Base-by-base conservation (phyloP, 768 basidiomycete genomes). In the Lentinus tigrinus region DNA sequence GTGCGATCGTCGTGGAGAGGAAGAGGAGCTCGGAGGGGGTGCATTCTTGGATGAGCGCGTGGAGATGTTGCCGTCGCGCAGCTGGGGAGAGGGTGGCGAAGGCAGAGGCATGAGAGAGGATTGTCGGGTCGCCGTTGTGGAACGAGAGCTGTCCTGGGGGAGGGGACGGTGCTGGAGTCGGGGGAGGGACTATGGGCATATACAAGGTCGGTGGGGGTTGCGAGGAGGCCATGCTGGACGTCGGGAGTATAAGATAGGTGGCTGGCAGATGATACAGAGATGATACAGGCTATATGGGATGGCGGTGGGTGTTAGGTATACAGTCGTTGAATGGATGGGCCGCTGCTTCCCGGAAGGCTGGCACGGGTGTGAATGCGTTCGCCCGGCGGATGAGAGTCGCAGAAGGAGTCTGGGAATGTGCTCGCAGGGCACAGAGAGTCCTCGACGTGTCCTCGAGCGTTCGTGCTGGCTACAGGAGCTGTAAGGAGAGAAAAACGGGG, bases 141-240 rank as follows among this genome's bases (percentile, higher is more conserved):
- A 59, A 66, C 65, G 61, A 52, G 47, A 60, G 49, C 60, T 66
- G 70, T 49, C 57, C 52, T 23, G 66, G 69, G 21, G 78, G 74
- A 24, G 85, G 85, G 3, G 84, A 85, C 1, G 84, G 84, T 23
- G 83, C 84, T 14, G 85, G 85, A 0, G 85, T 86, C 3, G 85
- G 85, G 1, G 84, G 85, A 1, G 83, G 81, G 27, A 75, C 72
- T 26, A 82, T 74, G 40, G 84, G 83, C 68, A 84, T 77, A 67
- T 78, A 83, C 6, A 84, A 62, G 4, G 75, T 74, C 0, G 75
- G 21, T n/a, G 55, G 47, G 5, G 53, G 21, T 44, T 46, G 55
- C 24, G 55, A 44, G 40, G 55, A 47, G 37, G 50, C 60, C 60
- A 61, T 58, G 47, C 39, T 31, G 16, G 49, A 38, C 14, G n/a